Conservation (phyloP, 1,284 basidiomycete species). For the Apiotrichum gamsii region DNA sequence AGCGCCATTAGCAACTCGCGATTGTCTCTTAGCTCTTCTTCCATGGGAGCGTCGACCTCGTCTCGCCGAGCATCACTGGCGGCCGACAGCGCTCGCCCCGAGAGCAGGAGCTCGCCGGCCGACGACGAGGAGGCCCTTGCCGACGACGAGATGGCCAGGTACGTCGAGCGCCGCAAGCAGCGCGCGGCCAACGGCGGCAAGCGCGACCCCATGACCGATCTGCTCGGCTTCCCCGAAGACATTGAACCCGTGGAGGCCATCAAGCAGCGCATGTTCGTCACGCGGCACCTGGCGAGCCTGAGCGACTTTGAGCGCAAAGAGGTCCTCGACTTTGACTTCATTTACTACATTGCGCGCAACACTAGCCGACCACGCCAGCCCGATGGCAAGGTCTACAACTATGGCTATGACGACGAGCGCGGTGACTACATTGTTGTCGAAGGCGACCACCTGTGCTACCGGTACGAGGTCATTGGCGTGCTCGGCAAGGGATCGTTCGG, state of each 20-base stretch:
- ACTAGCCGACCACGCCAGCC: slow-evolving; percentile 27
- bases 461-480: slow-evolving; percentile 87
- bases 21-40: slow-evolving; percentile 38
- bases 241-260: slow-evolving; percentile 62
- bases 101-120: slow-evolving; percentile 49
- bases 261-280: slow-evolving; percentile 55
- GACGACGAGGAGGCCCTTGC: slow-evolving; percentile 88
- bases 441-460: slow-evolving; percentile 89
- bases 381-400: slow-evolving; percentile 79
- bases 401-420: slow-evolving; percentile 95
- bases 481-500: slow-evolving; percentile 98
- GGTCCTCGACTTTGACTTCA: slow-evolving; percentile 75
- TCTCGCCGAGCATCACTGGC: slow-evolving; percentile 32
- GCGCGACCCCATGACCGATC: slow-evolving; percentile 78
- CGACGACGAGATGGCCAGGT: slow-evolving; percentile 95
- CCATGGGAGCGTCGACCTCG: slow-evolving; percentile 28
- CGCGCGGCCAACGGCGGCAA: slow-evolving; percentile 65
- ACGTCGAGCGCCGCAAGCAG: slow-evolving; percentile 81
- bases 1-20: slow-evolving; percentile 9
- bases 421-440: slow-evolving; percentile 91
- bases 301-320: slow-evolving; percentile 87
- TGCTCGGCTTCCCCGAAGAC: slow-evolving; percentile 89
- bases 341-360: slow-evolving; percentile 58
- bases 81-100: slow-evolving; percentile 25
- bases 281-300: slow-evolving; percentile 53